Percentiles rank a stretch among this genome's conserved stretches.
Evolutionary conservation across 2,329 filamentous ascomycete species (phyloP).

Genomic region (Chaetomiaceae sp.): DNA sequence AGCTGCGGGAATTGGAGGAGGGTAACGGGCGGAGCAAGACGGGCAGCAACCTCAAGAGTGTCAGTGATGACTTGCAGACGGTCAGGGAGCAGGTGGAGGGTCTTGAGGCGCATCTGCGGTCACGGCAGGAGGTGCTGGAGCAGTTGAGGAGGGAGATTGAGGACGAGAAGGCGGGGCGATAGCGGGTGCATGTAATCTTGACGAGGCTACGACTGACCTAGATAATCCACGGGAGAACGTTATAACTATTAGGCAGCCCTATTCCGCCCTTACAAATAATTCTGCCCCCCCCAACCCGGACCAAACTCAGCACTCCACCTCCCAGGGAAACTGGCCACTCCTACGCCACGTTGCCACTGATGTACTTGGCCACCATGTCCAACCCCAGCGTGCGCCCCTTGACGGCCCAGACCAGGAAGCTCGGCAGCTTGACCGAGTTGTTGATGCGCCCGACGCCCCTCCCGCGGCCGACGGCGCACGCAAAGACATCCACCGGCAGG

Average conservation of each 20-base stretch:
- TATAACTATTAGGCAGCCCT: neutral
- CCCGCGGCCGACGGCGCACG: constrained; percentile 46
- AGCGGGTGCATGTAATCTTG: neutral
- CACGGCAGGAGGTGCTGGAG: constrained; percentile 69
- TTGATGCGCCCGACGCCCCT: constrained; percentile 48
- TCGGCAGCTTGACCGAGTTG: constrained; percentile 45
- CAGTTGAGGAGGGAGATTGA: constrained; percentile 80
- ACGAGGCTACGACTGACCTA: constrained; percentile 2
- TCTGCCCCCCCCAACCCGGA: neutral
- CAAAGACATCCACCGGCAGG: constrained; percentile 45
- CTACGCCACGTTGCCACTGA: constrained; percentile 46
- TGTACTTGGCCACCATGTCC: constrained; percentile 42
- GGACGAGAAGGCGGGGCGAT: constrained; percentile 66
- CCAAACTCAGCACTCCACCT: too few species aligned
- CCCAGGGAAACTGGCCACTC: neutral
- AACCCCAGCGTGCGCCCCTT: constrained; percentile 50
- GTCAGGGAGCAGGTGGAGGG: constrained; percentile 95
- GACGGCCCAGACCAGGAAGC: constrained; percentile 45
- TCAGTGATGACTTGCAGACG: constrained; percentile 79
- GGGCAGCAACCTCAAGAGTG: constrained; percentile 69
- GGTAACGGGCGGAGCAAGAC: constrained; percentile 64
- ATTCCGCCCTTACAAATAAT: neutral
- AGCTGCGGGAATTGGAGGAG: constrained; percentile 69
- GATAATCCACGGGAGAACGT: neutral
- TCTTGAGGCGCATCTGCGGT: constrained; percentile 74